A percentile compares a stretch with the other conserved stretches of the same genome.
Evolutionary conservation across 1,284 basidiomycete genomes (phyloP).

Genomic region (Sporisorium scitamineum): DNA sequence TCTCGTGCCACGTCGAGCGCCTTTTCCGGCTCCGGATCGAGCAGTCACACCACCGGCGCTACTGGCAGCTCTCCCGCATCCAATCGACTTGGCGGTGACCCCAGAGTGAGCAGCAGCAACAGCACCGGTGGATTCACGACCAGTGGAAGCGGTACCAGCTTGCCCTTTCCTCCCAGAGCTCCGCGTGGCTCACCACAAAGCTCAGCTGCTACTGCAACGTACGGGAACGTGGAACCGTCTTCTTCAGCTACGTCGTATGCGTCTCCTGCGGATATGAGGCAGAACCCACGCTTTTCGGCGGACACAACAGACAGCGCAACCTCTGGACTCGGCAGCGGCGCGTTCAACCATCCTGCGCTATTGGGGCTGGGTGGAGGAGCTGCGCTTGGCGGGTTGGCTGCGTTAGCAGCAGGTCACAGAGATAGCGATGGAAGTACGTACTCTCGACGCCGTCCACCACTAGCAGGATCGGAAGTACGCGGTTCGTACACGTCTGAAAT

Average conservation of each 20-base stretch:
- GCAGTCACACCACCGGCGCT: conserved; percentile 7
- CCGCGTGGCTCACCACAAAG: conserved; percentile 23
- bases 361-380: conserved; percentile 38
- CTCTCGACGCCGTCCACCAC: conserved; percentile 9
- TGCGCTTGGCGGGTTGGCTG: conserved; percentile 44
- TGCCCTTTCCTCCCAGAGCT: conserved; percentile 46
- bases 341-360: conserved; percentile 27
- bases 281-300: conserved; percentile 22
- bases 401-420: conserved; percentile 53
- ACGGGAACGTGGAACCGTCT: conserved; percentile 17
- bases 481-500: conserved; percentile 22
- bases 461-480: conserved; percentile 1
- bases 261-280: no score
- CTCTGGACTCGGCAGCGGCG: conserved; percentile 18
- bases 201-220: background rate
- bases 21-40: conserved; percentile 15
- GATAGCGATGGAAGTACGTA: conserved; percentile 51
- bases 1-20: conserved; percentile 19
- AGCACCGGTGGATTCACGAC: conserved; percentile 43
- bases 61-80: conserved; percentile 11
- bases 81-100: conserved; percentile 5
- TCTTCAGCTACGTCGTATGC: conserved; percentile 1
- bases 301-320: conserved; percentile 21
- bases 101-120: conserved; percentile 45
- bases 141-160: conserved; percentile 31